Evolutionary conservation across 2,329 filamentous ascomycete species (phyloP), one percentile per base, ranked within the genome.

Genomic region (Monosporascus sp.): DNA sequence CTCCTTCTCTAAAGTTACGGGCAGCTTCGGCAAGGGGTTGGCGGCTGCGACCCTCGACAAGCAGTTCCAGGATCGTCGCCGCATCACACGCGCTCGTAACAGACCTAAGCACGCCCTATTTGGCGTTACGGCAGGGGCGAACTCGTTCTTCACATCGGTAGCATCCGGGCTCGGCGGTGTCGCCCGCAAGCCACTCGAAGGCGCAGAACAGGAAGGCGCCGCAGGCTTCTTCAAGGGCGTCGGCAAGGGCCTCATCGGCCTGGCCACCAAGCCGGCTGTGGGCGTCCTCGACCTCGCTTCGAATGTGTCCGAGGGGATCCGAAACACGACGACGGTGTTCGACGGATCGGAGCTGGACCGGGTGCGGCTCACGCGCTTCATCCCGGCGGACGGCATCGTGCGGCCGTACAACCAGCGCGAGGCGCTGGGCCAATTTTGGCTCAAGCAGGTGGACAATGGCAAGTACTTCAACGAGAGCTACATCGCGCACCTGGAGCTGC

Each of bases 391-490:
- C 68, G 94, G 94, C 41, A 89, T 99, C 55, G 92, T 99, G 37
- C 87, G 93, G 3, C 92, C 94, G 0, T 99, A 96, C 76, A 92
- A 87, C 52, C 89, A 96, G 67, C 89, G 94, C 47, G 94, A 99
- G 76, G 92, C 94, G 0, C 84, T 99, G 3, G 94, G 94, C 1
- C 94, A 99, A 70, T 97, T 90, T 76, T 99, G 94, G 95, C 85
- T 99, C 59, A 99, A 99, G 79, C 96, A 96, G 54, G 85, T 96
- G 11, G 94, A 99, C 72, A 94, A 97, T 59, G 94, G 94, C 56
- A 94, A 92, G 70, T 97, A 93, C 77, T 99, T 99, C 81, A 88
- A 96, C 72, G 94, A 99, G 71, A 83, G 90, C 67, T 99, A 99
- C 74, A 94, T 99, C 69, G 95, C 92, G 5, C 95, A 99, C 68